Evolutionary conservation across 1,139 yeast species (phyloP), one percentile per base, ranked within the genome.

Genomic region (Pneumocystis canis): DNA sequence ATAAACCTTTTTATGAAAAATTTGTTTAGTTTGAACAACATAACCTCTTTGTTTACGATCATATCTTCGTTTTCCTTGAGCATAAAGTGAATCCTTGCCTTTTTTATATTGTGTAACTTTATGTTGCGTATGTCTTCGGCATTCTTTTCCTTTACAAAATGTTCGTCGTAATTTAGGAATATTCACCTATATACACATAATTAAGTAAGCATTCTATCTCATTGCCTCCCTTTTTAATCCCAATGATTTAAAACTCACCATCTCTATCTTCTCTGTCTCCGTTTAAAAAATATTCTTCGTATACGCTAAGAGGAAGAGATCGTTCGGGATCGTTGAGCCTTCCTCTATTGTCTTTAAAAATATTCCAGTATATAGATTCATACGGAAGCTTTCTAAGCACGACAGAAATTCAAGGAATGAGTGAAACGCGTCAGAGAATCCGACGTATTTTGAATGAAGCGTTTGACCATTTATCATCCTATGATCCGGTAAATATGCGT

Each of bases 41-140:
- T 84, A 92, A 89, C 99, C 99, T 77, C 88, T 80, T 84, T 92
- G 98, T 83, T 92, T 92, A 82, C 99, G 95, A 94, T 94, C 98
- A 84, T 92, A 92, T 84, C 99, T 90, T 85, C 99, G 89, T 90
- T 94, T 94, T 86, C 99, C 99, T 83, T 92, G 97, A 74, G 98
- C 39, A 14, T 62, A 59, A 4, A 63, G 30, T 3, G 28, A 32
- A 16, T 28, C 20, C 20, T 28, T 30, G 9, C 68, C 33, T 53
- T 67, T 69, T 78, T 92, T 92, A 95, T 92, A 94, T 84, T 92
- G 99, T 80, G 98, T 90, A 77, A 92, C 98, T 86, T 92, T 92
- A 95, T 92, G 99, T 82, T 89, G 97, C 77, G 98, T 90, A 94
- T 94, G 99, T 83, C 89, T 89, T 78, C 95, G 89, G 84, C 99